Evolutionary conservation across 805 yeast genomes (phyloP), one percentile per base, ranked within the genome.

Genomic region (Barnettozyma pratensis): DNA sequence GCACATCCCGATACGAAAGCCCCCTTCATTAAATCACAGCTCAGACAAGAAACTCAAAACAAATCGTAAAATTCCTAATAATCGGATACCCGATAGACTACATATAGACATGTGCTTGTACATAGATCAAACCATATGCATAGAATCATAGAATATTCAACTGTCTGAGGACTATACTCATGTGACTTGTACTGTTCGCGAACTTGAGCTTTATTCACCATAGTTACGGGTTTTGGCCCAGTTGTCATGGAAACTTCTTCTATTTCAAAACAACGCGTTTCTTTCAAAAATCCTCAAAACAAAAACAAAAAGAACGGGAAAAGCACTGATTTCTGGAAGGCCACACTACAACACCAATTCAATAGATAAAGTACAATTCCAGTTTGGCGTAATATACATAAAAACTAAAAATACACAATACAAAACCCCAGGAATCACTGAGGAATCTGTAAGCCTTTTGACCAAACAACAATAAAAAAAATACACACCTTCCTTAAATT

Each of bases 331-430:
- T 19, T 19, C 19, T 19, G 19, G 19, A 19, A 19, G 19, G 19
- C 19, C 19, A 19, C 19, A 19, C 19, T 19, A 19, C 19, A 38
- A 27, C 27, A 36, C 26, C 39, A 28, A n/a, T 5, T 6, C 28
- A 35, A 10, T 7, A 14, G 11, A 28, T 7, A 10, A 28, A 35
- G 11, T 45, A 40, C 48, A 36, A 14, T 29, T 10, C 3, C n/a
- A 11, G 7, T 35, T 45, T 29, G 42, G 44, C 34, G 28, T 47
- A 47, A 42, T 42, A 38, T 42, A 42, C 50, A 42, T 47, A 42
- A 47, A 42, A 47, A 42, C 46, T 42, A 42, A 47, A 38, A 47
- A 47, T 47, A 47, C 50, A 47, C 49, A 42, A 41, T 37, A 37
- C 37, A 8, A 36, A 7, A 3, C 38, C 11, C 5, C 38, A 12